Evolutionary conservation across 768 basidiomycete genomes (phyloP).

Genomic region (Omphalotus guepiniiformis): DNA sequence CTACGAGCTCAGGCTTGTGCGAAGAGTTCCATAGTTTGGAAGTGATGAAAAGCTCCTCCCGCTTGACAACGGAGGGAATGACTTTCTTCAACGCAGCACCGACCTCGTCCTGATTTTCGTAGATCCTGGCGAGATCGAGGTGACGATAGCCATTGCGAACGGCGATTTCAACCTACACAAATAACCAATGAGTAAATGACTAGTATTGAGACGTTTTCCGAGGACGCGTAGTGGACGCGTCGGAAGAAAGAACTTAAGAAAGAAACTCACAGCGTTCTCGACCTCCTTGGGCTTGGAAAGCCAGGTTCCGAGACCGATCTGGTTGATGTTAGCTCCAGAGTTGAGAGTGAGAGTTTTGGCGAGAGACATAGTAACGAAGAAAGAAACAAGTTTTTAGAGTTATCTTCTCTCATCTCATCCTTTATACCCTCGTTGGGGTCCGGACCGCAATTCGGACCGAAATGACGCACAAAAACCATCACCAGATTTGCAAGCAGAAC

Average conservation of each 20-base stretch:
- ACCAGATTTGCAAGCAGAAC: too few relatives aligned
- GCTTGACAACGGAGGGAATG: constrained; percentile 71
- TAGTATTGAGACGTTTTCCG: constrained; percentile 3
- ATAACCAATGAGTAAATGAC: constrained; percentile 2
- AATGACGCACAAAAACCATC: too few relatives aligned
- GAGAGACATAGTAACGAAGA: constrained; percentile 32
- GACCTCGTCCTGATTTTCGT: constrained; percentile 76
- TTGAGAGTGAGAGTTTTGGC: constrained; percentile 37
- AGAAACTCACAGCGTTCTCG: constrained; percentile 54
- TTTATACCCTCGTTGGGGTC: too few relatives aligned
- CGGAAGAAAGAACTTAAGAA: background rate
- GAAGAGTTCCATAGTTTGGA: constrained; percentile 81
- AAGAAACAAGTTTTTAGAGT: background rate
- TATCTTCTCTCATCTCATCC: background rate
- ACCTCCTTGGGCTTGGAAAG: constrained; percentile 72
- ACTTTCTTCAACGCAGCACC: constrained; percentile 73
- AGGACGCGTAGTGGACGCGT: constrained; percentile 2
- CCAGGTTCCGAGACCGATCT: constrained; percentile 85
- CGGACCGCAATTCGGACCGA: too few relatives aligned
- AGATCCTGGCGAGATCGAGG: constrained; percentile 79
- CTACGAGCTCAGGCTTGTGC: constrained; percentile 62
- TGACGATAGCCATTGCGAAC: constrained; percentile 77
- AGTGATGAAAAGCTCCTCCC: constrained; percentile 78
- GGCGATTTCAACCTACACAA: constrained; percentile 63
- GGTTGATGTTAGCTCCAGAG: constrained; percentile 54